A percentile compares a stretch with the other conserved stretches of the same genome.
Conservation (phyloP, 1,139 yeast species). For the Candida frijolesensis region DNA sequence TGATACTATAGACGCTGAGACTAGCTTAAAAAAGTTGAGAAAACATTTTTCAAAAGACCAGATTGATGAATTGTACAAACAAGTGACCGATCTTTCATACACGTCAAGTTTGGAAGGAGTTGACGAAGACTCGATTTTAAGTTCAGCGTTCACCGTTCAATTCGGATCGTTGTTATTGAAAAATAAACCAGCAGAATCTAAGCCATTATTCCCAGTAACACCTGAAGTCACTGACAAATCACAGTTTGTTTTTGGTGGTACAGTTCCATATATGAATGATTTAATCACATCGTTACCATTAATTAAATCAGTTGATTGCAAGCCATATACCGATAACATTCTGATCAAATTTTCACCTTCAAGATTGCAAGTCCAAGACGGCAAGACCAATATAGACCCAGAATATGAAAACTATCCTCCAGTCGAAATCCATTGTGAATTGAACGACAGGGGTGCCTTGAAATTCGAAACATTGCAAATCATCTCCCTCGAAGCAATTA, state of each 20-base stretch:
- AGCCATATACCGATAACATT: conserved; percentile 40
- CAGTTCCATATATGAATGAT: conserved; percentile 43
- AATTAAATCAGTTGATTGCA: conserved; percentile 18
- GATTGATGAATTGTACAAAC: conserved; percentile 18
- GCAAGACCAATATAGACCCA: conserved; percentile 13
- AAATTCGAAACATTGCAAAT: conserved; percentile 43
- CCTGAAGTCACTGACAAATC: conserved; percentile 3
- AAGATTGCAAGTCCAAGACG: conserved; percentile 26
- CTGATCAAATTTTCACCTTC: conserved; percentile 56
- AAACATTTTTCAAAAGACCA: neutral
- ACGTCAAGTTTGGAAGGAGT: conserved; percentile 17
- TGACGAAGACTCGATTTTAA: conserved; percentile 12
- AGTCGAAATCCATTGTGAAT: conserved; percentile 55
- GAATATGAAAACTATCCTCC: conserved; percentile 42
- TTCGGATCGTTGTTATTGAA: conserved; percentile 40
- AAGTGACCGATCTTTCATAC: conserved; percentile 18
- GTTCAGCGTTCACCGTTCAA: conserved; percentile 38
- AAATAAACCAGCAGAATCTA: conserved; percentile 8
- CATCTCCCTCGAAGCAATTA: conserved; percentile 52
- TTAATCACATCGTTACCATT: conserved; percentile 39
- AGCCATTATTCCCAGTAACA: conserved; percentile 10
- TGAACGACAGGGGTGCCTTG: conserved; percentile 40
- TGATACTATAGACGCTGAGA: neutral
- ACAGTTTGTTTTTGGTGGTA: conserved; percentile 41
- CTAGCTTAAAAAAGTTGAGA: neutral